A percentile compares a stretch with the other conserved stretches of the same genome.
phyloP scores from a whole-genome alignment of 768 basidiomycete genomes.

The Gymnopilus dilepis region DNA sequence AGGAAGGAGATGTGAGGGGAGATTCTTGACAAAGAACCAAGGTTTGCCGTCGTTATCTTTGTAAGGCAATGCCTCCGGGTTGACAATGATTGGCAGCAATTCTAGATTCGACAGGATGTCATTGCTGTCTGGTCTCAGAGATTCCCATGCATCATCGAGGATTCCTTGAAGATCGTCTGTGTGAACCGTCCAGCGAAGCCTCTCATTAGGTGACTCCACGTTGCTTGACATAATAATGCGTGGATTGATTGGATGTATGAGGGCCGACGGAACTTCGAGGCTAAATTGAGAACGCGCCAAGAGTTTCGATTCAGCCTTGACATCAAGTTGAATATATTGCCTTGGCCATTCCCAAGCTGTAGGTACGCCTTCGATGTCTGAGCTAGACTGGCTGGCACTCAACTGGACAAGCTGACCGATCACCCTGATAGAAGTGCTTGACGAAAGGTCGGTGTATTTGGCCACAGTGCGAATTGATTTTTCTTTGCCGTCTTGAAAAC shows the following conservation, averaged over 20 bases:
- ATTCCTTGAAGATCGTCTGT: neutral
- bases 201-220: neutral
- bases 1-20: neutral
- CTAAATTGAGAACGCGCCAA: neutral
- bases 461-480: neutral
- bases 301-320: neutral
- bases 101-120: neutral
- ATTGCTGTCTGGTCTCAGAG: neutral
- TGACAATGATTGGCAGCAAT: neutral
- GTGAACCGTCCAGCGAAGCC: neutral
- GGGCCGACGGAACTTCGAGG: neutral
- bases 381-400: neutral
- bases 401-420: neutral
- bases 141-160: neutral
- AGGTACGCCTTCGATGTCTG: no score
- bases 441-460: neutral
- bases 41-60: neutral
- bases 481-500: neutral
- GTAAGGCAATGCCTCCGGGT: neutral
- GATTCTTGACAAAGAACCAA: neutral
- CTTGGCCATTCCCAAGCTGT: slow-evolving; percentile 1
- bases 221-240: neutral
- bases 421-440: neutral
- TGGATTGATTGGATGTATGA: neutral
- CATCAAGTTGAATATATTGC: slow-evolving; percentile 1